phyloP scores from a whole-genome alignment of 352 stramenopile species.

The Phytophthora tentaculata region DNA sequence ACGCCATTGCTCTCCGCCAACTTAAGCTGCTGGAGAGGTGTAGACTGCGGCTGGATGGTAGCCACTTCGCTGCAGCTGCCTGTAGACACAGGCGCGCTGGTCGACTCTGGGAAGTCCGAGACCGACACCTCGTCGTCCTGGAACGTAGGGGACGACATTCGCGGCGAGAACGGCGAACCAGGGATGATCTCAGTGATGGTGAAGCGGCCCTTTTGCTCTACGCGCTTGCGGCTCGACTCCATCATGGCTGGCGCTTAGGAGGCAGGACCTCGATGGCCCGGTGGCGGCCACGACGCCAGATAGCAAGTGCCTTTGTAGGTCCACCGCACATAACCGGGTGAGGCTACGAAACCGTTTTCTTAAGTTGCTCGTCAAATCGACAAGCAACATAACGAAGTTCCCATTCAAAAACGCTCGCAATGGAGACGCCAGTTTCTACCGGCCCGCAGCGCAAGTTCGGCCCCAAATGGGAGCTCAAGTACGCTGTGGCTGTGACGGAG shows the following conservation, averaged over 20 bases:
- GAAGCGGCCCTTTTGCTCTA: constrained; percentile 81
- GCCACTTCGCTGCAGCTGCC: constrained; percentile 21
- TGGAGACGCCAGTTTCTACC: neutral
- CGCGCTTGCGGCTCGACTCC: constrained; percentile 51
- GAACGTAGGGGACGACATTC: constrained; percentile 27
- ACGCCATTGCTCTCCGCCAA: neutral
- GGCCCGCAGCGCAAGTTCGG: constrained; percentile 34
- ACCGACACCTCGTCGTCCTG: constrained; percentile 27
- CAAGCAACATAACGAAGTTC: constrained; percentile 1
- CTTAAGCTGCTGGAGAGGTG: constrained; percentile 6
- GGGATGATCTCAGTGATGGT: constrained; percentile 84
- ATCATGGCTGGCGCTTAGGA: constrained; percentile 24
- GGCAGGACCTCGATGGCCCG: neutral
- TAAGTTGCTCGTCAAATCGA: constrained; percentile 3
- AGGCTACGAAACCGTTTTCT: neutral
- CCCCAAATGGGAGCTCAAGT: constrained; percentile 37
- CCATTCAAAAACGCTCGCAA: neutral
- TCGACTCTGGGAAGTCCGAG: constrained; percentile 13
- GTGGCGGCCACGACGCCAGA: constrained; percentile 3
- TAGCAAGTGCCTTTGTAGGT: constrained; percentile 18
- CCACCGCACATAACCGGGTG: constrained; percentile 5
- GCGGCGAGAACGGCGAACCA: constrained; percentile 52
- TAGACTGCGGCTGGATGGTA: constrained; percentile 20
- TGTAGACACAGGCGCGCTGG: constrained; percentile 15
- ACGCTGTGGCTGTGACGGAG: constrained; percentile 32